Percentiles rank a stretch among this genome's conserved stretches.
Conservation (phyloP, 169 alveolate genomes). For the Pseudocohnilembus persalinus region DNA sequence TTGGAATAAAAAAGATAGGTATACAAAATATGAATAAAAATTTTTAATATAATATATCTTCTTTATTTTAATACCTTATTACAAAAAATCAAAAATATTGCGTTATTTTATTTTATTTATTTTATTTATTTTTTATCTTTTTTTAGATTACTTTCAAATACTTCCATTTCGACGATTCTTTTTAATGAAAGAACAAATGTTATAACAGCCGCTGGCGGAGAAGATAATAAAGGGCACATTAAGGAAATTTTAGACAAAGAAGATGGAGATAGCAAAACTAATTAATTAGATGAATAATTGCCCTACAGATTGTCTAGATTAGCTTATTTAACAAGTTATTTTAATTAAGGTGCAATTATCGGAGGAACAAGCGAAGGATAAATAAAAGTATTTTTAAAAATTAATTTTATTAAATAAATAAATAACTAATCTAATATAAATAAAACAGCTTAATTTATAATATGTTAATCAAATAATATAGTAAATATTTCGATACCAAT, state of each 20-base stretch:
- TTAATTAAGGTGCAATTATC: conserved; percentile 33
- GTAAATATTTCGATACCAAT: no score
- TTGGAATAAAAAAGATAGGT: not conserved
- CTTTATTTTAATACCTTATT: no score
- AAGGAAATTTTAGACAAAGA: not conserved
- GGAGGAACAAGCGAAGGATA: conserved; percentile 54
- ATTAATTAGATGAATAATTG: not conserved
- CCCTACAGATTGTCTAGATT: not conserved
- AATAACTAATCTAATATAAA: no score
- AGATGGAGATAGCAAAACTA: not conserved
- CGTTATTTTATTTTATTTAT: no score
- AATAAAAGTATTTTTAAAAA: no score
- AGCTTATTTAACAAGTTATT: not conserved
- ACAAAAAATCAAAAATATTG: no score
- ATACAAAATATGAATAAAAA: no score
- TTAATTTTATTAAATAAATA: no score
- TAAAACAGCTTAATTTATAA: no score
- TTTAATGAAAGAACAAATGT: not conserved
- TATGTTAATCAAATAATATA: no score
- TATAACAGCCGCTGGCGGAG: not conserved
- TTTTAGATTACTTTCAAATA: not conserved
- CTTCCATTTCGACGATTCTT: not conserved
- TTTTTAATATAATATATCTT: no score
- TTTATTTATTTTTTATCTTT: no score
- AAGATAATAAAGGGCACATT: not conserved